Conservation (phyloP, 257 asterid species). For the Solanum medicagineum region DNA sequence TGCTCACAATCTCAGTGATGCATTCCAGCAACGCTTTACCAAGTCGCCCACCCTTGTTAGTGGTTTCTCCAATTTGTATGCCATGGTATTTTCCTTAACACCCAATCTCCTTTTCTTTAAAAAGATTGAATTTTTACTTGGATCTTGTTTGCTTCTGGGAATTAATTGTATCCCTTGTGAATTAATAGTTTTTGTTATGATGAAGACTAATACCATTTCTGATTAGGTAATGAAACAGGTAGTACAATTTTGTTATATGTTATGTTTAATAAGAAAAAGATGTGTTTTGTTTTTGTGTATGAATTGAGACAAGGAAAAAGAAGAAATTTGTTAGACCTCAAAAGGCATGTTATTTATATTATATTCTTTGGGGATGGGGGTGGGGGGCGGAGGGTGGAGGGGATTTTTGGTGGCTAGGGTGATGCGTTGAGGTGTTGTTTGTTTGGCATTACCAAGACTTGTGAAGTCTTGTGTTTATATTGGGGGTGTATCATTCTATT, state of each 20-base stretch:
- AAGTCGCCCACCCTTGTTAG: conserved; percentile 83
- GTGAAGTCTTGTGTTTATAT: background rate
- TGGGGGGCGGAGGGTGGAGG: background rate
- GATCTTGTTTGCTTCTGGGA: background rate
- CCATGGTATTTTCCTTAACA: conserved; percentile 47
- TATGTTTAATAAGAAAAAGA: background rate
- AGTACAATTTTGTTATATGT: background rate
- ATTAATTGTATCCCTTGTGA: background rate
- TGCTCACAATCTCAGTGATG: conserved; percentile 95
- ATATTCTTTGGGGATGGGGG: background rate
- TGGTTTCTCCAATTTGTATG: conserved; percentile 89
- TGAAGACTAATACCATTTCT: background rate
- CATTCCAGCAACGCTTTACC: conserved; percentile 86
- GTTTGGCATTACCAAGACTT: background rate
- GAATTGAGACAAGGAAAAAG: background rate
- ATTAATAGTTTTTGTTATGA: background rate
- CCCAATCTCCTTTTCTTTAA: background rate
- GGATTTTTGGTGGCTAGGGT: background rate
- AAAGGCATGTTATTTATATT: background rate
- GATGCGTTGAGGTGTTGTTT: background rate
- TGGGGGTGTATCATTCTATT: background rate
- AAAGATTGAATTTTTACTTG: background rate
- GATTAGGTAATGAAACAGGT: background rate
- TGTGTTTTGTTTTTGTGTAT: background rate
- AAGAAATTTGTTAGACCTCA: background rate